phyloP scores from a whole-genome alignment of 305 asterid genomes.

The Salvia sclarea region DNA sequence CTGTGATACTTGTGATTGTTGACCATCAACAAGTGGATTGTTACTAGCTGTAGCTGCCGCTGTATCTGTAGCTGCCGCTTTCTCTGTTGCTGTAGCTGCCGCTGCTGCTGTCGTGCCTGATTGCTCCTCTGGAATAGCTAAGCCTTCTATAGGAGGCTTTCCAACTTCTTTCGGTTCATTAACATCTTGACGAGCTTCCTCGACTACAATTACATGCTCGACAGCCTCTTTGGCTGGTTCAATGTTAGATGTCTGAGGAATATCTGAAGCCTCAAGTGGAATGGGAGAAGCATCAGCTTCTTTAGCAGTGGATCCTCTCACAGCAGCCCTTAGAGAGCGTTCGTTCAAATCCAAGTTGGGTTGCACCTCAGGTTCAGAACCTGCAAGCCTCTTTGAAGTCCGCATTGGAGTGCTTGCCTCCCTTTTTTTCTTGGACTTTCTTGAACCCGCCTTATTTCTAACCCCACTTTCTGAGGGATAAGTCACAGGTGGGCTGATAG shows the following conservation, averaged over 20 bases:
- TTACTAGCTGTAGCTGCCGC: constrained; percentile 21
- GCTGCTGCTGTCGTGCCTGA: no score
- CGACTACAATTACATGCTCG: constrained; percentile 22
- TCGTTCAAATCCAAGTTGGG: constrained; percentile 25
- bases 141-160: constrained; percentile 28
- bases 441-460: not conserved
- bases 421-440: constrained; percentile 36
- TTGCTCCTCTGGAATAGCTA: constrained; percentile 32
- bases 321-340: constrained; percentile 37
- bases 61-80: constrained; percentile 10
- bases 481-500: constrained; percentile 14
- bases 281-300: constrained; percentile 26
- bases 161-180: constrained; percentile 27
- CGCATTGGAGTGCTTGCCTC: constrained; percentile 30
- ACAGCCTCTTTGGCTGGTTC: constrained; percentile 30
- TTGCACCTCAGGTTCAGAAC: constrained; percentile 25
- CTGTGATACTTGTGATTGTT: constrained; percentile 36
- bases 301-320: constrained; percentile 25
- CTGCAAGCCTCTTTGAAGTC: constrained; percentile 36
- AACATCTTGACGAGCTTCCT: constrained; percentile 29
- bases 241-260: constrained; percentile 31
- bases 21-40: constrained; percentile 35
- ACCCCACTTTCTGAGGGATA: constrained; percentile 30
- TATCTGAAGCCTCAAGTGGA: constrained; percentile 15
- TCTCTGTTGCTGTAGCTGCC: constrained; percentile 5